Conservation (phyloP, 441 rosid genomes). For the Kokia cookei region DNA sequence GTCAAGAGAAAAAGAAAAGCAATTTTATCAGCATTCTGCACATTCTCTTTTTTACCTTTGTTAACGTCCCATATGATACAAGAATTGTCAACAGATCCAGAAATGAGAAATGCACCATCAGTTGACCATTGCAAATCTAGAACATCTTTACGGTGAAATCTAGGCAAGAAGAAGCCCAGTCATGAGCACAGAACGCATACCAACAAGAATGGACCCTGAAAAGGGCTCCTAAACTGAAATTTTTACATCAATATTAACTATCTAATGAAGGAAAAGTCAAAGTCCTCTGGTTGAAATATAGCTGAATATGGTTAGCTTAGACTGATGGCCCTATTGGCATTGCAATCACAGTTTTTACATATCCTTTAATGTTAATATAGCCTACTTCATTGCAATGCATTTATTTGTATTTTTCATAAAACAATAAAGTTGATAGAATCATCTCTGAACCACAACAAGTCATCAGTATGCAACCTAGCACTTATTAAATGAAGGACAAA, state of each 20-base stretch:
- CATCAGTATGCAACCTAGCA: neutral
- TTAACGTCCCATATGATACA: slow-evolving; percentile 91
- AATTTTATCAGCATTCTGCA: neutral
- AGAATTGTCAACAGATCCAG: slow-evolving; percentile 97
- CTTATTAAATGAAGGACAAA: neutral
- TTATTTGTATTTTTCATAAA: neutral
- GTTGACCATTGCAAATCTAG: slow-evolving; percentile 91
- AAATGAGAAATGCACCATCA: slow-evolving; percentile 64
- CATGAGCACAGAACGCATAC: neutral
- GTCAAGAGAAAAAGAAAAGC: neutral
- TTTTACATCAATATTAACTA: neutral
- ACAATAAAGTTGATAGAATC: neutral
- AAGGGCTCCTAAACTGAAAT: neutral
- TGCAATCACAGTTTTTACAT: neutral
- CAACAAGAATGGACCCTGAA: neutral
- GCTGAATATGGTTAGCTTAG: neutral
- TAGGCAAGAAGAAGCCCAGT: slow-evolving; percentile 16
- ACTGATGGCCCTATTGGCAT: neutral
- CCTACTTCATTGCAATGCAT: neutral
- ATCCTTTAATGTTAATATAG: neutral
- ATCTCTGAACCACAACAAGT: neutral
- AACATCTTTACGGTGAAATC: slow-evolving; percentile 92
- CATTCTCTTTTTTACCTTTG: slow-evolving; percentile 53
- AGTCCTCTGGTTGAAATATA: neutral
- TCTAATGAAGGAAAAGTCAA: neutral